Conservation (phyloP, 2,329 filamentous ascomycete genomes). For the Penicillium sp. region DNA sequence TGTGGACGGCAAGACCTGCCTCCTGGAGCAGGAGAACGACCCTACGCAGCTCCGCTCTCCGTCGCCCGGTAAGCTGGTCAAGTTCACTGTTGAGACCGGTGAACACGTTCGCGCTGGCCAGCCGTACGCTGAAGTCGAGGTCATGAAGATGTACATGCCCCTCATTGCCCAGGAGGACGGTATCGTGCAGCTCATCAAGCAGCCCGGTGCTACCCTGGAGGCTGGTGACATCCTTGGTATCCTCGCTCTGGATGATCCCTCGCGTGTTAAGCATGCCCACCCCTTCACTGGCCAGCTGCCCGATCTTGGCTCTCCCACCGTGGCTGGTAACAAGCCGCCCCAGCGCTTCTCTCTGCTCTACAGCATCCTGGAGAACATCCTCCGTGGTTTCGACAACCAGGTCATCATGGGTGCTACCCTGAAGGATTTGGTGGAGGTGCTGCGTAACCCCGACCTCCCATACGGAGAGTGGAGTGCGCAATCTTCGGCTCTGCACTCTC, state of each 20-base stretch:
- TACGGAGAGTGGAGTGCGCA: constrained; percentile 97
- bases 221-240: constrained; percentile 99
- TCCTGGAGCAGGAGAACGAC: constrained; percentile 98
- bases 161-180: constrained; percentile 91
- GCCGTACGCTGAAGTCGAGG: constrained; percentile 93
- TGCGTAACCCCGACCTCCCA: constrained; percentile 84
- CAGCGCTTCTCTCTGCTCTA: constrained; percentile 78
- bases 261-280: constrained; percentile 92
- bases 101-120: constrained; percentile 89
- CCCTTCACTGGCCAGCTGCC: constrained; percentile 90
- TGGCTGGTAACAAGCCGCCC: constrained; percentile 85
- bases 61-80: constrained; percentile 95
- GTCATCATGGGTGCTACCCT: constrained; percentile 88
- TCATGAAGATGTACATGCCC: constrained; percentile 99
- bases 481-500: constrained; percentile 91
- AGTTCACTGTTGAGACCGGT: constrained; percentile 94
- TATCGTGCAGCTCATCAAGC: constrained; percentile 97
- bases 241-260: constrained; percentile 88
- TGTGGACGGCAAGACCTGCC: constrained; percentile 95
- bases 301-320: constrained; percentile 76
- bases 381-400: constrained; percentile 94
- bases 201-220: constrained; percentile 94
- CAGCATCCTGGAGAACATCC: constrained; percentile 79
- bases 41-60: constrained; percentile 94
- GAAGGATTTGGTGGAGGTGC: constrained; percentile 83